Percentiles rank a stretch among this genome's conserved stretches.
Conservation (phyloP, 1,284 basidiomycete genomes). For the Heimioporus retisporus region DNA sequence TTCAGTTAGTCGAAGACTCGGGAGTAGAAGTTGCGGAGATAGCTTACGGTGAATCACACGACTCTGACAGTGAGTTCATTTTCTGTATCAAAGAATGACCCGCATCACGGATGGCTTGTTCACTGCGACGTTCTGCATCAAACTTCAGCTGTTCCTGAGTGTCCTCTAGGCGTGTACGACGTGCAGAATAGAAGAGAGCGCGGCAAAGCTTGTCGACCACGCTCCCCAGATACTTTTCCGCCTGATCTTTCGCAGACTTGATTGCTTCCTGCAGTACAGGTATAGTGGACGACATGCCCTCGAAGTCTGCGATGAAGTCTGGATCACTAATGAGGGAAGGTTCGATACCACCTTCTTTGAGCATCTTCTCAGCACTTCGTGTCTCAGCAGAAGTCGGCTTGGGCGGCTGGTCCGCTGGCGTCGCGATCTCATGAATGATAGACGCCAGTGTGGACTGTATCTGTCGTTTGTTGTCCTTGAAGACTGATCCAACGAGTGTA, state of each 20-base stretch:
- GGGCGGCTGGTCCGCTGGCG: neutral
- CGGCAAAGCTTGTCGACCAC: conserved; percentile 34
- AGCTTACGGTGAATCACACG: conserved; percentile 30
- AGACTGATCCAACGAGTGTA: conserved; percentile 24
- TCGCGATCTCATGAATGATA: conserved; percentile 24
- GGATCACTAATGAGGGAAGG: conserved; percentile 34
- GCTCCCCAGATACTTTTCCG: conserved; percentile 32
- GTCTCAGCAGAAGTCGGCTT: conserved; percentile 27
- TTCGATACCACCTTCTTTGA: conserved; percentile 35
- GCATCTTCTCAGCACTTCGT: conserved; percentile 26
- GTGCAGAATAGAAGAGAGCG: conserved; percentile 20
- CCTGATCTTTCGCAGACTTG: conserved; percentile 31
- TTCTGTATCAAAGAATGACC: conserved; percentile 33
- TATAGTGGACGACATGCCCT: conserved; percentile 18
- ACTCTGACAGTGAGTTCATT: conserved; percentile 34
- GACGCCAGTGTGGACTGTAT: conserved; percentile 24
- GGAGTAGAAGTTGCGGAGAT: neutral
- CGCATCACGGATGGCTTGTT: conserved; percentile 29
- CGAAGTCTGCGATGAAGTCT: conserved; percentile 44
- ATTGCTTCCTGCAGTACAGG: conserved; percentile 34
- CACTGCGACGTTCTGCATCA: conserved; percentile 26
- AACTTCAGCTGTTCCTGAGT: conserved; percentile 32
- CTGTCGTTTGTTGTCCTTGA: conserved; percentile 24
- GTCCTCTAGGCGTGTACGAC: conserved; percentile 36
- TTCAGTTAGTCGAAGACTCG: neutral